These are phyloP conservation scores for Schizophyllum amplum DNA, from an alignment of 1,284 basidiomycete species.

Conservation along the genomic window DNA sequence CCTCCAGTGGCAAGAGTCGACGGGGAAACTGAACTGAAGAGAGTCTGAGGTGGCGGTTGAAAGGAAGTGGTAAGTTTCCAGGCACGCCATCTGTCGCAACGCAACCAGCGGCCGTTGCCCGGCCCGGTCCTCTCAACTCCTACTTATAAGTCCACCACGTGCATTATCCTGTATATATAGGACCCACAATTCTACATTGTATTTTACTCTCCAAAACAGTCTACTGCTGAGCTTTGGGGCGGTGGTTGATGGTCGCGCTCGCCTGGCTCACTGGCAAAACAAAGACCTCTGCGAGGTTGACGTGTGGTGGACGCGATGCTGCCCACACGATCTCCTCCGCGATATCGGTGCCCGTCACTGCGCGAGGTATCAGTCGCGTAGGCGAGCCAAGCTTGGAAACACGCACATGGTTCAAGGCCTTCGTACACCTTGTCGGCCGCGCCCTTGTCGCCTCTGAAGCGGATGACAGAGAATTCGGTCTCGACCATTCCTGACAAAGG, in stretches of 20 bases:
- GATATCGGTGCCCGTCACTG: constrained; percentile 76
- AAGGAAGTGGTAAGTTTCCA: neutral
- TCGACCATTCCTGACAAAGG: constrained; percentile 70
- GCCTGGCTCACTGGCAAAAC: constrained; percentile 82
- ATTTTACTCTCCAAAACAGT: neutral
- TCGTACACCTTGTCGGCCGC: constrained; percentile 88
- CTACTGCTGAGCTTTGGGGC: constrained; percentile 12
- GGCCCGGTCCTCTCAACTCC: neutral
- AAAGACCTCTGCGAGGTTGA: constrained; percentile 77
- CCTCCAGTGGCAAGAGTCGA: neutral
- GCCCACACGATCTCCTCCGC: constrained; percentile 98
- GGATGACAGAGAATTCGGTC: constrained; percentile 85
- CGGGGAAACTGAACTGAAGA: neutral
- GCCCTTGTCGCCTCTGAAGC: constrained; percentile 77
- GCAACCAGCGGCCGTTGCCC: neutral
- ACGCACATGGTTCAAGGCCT: constrained; percentile 72
- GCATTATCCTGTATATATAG: neutral
- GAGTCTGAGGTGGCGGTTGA: neutral
- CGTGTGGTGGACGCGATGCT: constrained; percentile 79
- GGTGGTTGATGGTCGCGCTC: constrained; percentile 52
- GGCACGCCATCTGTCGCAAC: neutral
- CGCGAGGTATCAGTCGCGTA: constrained; percentile 5
- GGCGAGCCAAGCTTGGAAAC: neutral
- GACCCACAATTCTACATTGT: neutral
- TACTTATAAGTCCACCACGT: no score